These are phyloP conservation scores for Claviceps monticola DNA, from an alignment of 2,329 filamentous ascomycete species.

Conservation along the genomic window DNA sequence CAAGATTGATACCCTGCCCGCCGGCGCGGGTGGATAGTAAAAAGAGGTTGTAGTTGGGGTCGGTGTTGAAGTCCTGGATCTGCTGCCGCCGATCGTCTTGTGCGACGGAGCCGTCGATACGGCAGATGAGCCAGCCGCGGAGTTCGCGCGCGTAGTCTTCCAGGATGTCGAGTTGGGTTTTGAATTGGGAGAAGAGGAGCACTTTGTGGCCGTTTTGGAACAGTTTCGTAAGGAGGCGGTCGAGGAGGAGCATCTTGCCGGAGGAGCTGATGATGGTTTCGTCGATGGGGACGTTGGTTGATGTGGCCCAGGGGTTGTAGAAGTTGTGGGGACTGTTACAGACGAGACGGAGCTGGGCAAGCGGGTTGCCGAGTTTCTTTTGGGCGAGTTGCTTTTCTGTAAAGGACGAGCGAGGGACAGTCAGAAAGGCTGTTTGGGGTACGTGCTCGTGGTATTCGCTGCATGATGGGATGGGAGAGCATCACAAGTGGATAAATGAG, in stretches of 20 bases:
- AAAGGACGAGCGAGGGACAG: background rate
- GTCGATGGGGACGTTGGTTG: conserved; percentile 49
- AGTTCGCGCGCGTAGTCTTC: conserved; percentile 72
- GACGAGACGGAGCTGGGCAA: conserved; percentile 82
- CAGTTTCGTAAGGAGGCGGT: conserved; percentile 66
- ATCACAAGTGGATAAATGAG: too few species aligned
- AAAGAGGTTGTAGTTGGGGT: conserved; percentile 59
- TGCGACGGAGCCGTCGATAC: conserved; percentile 78
- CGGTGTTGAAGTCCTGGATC: conserved; percentile 59
- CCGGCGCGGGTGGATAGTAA: conserved; percentile 82
- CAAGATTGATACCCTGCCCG: conserved; percentile 89
- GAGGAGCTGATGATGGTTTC: conserved; percentile 75
- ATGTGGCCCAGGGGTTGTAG: conserved; percentile 71
- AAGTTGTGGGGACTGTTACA: conserved; percentile 96
- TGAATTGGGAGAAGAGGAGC: conserved; percentile 93
- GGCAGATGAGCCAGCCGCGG: conserved; percentile 66
- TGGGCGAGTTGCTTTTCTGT: conserved; percentile 68
- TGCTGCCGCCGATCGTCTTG: conserved; percentile 58
- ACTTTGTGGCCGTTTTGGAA: conserved; percentile 72
- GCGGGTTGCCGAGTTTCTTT: conserved; percentile 85
- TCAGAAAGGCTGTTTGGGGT: background rate
- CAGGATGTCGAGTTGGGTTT: conserved; percentile 81
- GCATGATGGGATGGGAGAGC: background rate
- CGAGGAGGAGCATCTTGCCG: conserved; percentile 90
- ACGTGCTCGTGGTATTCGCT: too few species aligned